A percentile compares a stretch with the other conserved stretches of the same genome.
Conservation (phyloP, 176 grass and related monocot genomes). For the Hordeum vulgare region MorexV3_pseudomolecules_assembly NC_058518.1:482586037-482586536, state of each 20-base stretch:
- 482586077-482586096: slow-evolving; percentile 45
- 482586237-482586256: slow-evolving; percentile 35
- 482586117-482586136: not conserved
- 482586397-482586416: not conserved
- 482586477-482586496: slow-evolving; percentile 33
- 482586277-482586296: not conserved
- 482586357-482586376: slow-evolving; percentile 39
- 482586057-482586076: not conserved
- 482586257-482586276: not conserved
- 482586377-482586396: not conserved
- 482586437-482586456: not conserved
- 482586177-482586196: not conserved
- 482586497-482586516: slow-evolving; percentile 41
- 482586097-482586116: slow-evolving; percentile 18
- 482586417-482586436: not conserved
- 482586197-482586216: slow-evolving; percentile 55
- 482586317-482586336: slow-evolving; percentile 34
- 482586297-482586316: slow-evolving; percentile 18
- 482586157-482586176: not conserved
- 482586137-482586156: slow-evolving; percentile 26
- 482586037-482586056: slow-evolving; percentile 11
- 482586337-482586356: slow-evolving; percentile 4
- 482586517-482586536: slow-evolving; percentile 48
- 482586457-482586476: not conserved
- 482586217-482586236: slow-evolving; percentile 32